These are phyloP conservation scores for Rhododendron ovatum DNA, from an alignment of 148 eudicot species.

Conservation along the genomic window DNA sequence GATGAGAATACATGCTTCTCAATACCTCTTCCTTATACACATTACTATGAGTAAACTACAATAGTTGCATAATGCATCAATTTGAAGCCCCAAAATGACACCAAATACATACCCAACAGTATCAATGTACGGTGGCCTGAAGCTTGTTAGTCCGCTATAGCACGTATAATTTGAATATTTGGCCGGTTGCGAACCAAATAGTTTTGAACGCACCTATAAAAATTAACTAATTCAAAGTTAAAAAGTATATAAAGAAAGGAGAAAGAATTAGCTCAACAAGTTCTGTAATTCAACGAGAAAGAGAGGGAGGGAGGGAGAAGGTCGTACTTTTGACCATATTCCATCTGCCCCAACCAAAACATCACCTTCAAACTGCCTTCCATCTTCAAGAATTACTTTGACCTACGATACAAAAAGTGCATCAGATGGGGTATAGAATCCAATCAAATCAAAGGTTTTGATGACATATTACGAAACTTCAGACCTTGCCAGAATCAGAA, in stretches of 20 bases:
- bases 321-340: constrained; percentile 18
- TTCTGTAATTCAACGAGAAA: background rate
- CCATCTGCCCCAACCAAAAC: constrained; percentile 24
- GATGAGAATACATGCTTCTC: background rate
- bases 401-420: constrained; percentile 4
- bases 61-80: background rate
- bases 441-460: background rate
- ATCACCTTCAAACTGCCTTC: constrained; percentile 18
- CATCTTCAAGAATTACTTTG: constrained; percentile 21
- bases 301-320: background rate
- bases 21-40: background rate
- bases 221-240: background rate
- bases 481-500: constrained; percentile 14
- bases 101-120: constrained; percentile 15
- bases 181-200: constrained; percentile 23
- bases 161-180: constrained; percentile 26
- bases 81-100: background rate
- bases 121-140: constrained; percentile 11
- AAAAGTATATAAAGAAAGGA: background rate
- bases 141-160: constrained; percentile 22
- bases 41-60: background rate
- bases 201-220: constrained; percentile 22
- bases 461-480: background rate
- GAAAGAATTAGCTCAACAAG: background rate
- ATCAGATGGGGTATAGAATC: background rate